phyloP scores from a whole-genome alignment of 495 filamentous ascomycete species.

The Oidiodendron maius region DNA sequence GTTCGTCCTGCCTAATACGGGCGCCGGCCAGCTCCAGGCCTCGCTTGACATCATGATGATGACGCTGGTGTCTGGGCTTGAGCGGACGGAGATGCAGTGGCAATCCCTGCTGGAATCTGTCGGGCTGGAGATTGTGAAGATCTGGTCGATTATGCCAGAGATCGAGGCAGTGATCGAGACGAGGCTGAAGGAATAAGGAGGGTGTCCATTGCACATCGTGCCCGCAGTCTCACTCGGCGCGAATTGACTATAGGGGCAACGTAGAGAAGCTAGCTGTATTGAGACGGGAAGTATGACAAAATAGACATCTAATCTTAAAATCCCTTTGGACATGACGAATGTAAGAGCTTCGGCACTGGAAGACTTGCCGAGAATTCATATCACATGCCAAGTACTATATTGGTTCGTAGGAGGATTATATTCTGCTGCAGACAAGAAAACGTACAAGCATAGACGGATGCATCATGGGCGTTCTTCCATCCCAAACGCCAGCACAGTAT shows the following conservation, averaged over 20 bases:
- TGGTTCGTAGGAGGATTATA: too few relatives aligned
- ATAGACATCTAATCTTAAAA: too few relatives aligned
- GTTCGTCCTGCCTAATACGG: constrained; percentile 1
- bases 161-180: background rate
- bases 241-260: too few relatives aligned
- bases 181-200: background rate
- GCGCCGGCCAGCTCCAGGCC: constrained; percentile 17
- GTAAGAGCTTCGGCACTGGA: background rate
- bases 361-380: background rate
- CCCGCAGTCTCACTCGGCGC: too few relatives aligned
- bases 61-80: constrained; percentile 12
- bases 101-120: background rate
- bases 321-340: background rate
- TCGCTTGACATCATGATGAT: constrained; percentile 33
- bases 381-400: too few relatives aligned
- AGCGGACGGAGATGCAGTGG: constrained; percentile 9
- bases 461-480: background rate
- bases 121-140: constrained; percentile 2
- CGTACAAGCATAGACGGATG: background rate
- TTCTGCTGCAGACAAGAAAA: too few relatives aligned
- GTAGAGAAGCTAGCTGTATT: too few relatives aligned
- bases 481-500: background rate
- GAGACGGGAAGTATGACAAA: too few relatives aligned
- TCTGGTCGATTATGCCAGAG: background rate
- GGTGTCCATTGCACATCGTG: too few relatives aligned